Evolutionary conservation across 148 eudicot genomes (phyloP).

Genomic region (Rhododendron mucronatum): DNA sequence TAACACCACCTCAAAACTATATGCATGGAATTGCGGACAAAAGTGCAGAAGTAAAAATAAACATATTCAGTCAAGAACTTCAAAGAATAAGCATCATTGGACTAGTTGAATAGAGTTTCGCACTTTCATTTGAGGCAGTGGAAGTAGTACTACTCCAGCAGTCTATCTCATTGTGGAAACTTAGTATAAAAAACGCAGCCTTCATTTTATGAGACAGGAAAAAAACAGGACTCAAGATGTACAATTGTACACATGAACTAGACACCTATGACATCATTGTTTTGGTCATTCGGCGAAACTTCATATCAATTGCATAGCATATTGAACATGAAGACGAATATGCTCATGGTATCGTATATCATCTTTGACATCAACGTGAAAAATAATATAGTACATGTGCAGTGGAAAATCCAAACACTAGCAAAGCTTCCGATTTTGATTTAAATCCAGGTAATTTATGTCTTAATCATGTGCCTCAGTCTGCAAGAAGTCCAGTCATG

Average conservation of each 20-base stretch:
- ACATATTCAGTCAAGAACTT: not conserved
- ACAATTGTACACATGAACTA: not conserved
- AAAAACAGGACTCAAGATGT: not conserved
- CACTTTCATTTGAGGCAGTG: not conserved
- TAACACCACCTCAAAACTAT: not conserved
- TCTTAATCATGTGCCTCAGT: not conserved
- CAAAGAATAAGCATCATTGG: slow-evolving; percentile 2
- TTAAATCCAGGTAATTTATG: not conserved
- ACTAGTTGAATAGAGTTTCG: not conserved
- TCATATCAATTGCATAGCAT: not conserved
- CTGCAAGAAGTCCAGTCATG: not conserved
- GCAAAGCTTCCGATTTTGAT: not conserved
- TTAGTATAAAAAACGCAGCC: not conserved
- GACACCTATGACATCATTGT: not conserved
- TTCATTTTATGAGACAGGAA: not conserved
- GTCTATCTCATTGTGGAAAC: not conserved
- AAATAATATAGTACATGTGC: not conserved
- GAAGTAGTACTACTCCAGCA: not conserved
- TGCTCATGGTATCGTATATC: not conserved
- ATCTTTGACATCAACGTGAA: not conserved
- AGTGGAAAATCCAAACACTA: not conserved
- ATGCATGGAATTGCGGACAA: not conserved
- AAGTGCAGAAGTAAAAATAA: not conserved
- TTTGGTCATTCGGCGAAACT: not conserved
- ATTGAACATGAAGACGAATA: not conserved